Conservation (phyloP, 2,329 filamentous ascomycete genomes). For the Trichophyton simii region DNA sequence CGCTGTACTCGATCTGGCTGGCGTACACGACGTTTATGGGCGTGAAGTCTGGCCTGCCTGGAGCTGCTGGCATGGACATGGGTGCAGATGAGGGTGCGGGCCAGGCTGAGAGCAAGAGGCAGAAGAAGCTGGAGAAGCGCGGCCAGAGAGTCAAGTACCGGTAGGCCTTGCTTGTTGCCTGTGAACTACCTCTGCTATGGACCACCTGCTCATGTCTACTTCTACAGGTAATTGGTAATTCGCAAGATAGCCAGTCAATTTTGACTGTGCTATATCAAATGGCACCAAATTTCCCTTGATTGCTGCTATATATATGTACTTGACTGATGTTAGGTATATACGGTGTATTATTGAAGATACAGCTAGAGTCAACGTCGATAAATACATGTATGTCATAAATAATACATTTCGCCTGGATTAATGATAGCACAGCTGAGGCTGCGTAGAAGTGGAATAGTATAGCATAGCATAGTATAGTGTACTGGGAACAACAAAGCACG, state of each 20-base stretch:
- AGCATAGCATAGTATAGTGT: neutral
- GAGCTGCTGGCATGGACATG: conserved; percentile 30
- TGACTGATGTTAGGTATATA: too few species aligned
- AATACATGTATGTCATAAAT: neutral
- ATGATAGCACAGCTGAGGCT: neutral
- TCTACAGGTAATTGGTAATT: too few species aligned
- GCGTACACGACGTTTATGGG: conserved; percentile 36
- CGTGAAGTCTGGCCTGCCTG: conserved; percentile 26
- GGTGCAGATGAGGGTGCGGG: conserved; percentile 20
- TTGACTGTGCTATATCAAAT: too few species aligned
- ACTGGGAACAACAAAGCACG: neutral
- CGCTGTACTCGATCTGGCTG: conserved; percentile 37
- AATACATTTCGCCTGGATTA: neutral
- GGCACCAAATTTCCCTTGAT: too few species aligned
- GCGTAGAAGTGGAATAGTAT: neutral
- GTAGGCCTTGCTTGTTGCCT: conserved; percentile 13
- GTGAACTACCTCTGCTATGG: too few species aligned
- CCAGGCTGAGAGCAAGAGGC: conserved; percentile 36
- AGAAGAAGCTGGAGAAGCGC: conserved; percentile 43
- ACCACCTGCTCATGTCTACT: too few species aligned
- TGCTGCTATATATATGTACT: too few species aligned
- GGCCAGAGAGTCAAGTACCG: conserved; percentile 34
- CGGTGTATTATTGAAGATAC: neutral
- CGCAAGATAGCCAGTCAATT: too few species aligned
- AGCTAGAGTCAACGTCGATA: neutral